Conservation (phyloP, 768 basidiomycete species). For the Pisolithus sp. region DNA sequence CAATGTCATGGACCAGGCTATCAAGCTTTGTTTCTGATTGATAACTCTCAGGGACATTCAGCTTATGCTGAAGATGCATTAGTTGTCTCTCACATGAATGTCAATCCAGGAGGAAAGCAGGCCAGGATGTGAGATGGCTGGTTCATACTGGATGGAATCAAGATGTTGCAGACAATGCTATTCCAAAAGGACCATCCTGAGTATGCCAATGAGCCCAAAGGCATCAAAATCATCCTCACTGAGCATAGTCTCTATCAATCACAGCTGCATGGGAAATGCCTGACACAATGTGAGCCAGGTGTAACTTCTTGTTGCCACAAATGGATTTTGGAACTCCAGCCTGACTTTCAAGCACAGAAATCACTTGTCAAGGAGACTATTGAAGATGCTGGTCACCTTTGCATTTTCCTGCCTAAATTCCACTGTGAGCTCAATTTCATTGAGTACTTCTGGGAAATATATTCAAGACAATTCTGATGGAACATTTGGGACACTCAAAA, state of each 20-base stretch:
- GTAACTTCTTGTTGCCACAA: too few relatives aligned
- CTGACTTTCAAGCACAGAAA: constrained; percentile 1
- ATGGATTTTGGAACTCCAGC: too few relatives aligned
- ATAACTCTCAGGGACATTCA: constrained; percentile 24
- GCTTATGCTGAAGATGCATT: constrained; percentile 18
- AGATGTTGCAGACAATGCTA: constrained; percentile 24
- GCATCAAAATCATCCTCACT: constrained; percentile 25
- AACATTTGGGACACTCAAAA: constrained; percentile 19
- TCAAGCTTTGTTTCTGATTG: constrained; percentile 9
- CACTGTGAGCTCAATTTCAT: constrained; percentile 21
- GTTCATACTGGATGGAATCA: constrained; percentile 20
- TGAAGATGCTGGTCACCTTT: constrained; percentile 22
- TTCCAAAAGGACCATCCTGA: constrained; percentile 29
- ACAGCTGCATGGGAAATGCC: too few relatives aligned
- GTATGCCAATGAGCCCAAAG: constrained; percentile 26
- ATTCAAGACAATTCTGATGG: constrained; percentile 19
- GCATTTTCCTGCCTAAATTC: constrained; percentile 10
- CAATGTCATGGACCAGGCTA: constrained; percentile 18
- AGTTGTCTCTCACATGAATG: constrained; percentile 17
- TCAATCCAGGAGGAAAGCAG: constrained; percentile 4
- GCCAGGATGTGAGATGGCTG: constrained; percentile 27
- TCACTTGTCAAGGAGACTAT: constrained; percentile 21
- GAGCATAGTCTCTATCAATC: not conserved
- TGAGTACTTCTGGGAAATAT: constrained; percentile 19
- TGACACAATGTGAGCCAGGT: too few relatives aligned